Evolutionary conservation across 164 flowering plant genomes (phyloP).

Genomic region (Nymphaea colorata): DNA sequence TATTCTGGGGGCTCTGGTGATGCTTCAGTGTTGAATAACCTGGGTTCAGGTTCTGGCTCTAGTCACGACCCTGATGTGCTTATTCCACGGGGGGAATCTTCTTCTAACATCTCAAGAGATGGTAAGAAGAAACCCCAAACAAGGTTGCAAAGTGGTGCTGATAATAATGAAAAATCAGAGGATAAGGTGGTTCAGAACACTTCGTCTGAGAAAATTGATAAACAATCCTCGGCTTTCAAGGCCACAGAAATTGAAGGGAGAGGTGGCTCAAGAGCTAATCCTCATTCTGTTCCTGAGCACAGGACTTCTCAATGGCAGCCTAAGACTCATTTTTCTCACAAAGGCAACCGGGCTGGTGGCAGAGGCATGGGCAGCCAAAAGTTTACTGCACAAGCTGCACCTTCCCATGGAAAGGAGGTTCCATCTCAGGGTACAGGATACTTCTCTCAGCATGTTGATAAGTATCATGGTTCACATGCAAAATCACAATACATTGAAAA

Average conservation of each 20-base stretch:
- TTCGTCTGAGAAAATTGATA: conserved; percentile 12
- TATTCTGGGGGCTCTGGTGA: conserved; percentile 20
- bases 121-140: conserved; percentile 40
- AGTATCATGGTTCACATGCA: conserved; percentile 9
- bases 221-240: conserved; percentile 19
- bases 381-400: conserved; percentile 14
- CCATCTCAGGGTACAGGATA: conserved; percentile 11
- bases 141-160: conserved; percentile 27
- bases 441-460: conserved; percentile 7
- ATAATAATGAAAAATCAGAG: conserved; percentile 18
- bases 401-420: conserved; percentile 23
- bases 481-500: conserved; percentile 6
- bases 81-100: background rate
- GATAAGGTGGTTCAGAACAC: conserved; percentile 22
- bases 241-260: conserved; percentile 25
- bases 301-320: conserved; percentile 74
- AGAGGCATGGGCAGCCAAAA: conserved; percentile 19
- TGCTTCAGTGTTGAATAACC: conserved; percentile 9
- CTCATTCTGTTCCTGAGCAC: conserved; percentile 28
- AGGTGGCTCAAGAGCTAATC: conserved; percentile 23
- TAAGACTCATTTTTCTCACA: conserved; percentile 34
- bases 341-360: conserved; percentile 24
- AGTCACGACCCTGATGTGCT: conserved; percentile 35
- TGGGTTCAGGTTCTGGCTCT: conserved; percentile 9
- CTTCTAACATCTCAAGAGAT: conserved; percentile 5